Base-by-base conservation (phyloP, 1,284 basidiomycete genomes). In the Pseudozyma thailandica region DNA sequence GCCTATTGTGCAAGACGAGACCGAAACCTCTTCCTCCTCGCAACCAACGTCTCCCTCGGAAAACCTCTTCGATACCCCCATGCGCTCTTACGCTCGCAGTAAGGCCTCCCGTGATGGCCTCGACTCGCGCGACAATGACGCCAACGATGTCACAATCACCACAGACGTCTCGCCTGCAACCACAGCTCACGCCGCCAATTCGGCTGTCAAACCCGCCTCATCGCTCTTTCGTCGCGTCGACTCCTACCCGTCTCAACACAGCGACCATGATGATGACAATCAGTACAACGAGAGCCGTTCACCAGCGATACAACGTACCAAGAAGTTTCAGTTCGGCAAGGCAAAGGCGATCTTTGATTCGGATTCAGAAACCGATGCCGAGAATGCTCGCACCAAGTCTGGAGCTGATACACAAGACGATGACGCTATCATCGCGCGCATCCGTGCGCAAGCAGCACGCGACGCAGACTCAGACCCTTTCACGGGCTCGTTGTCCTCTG, bases 281-380 rank as follows among this genome's bases (percentile, higher is more conserved):
- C 30, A 26, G 15, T 30, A 47, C 23, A 47, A 28, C 43, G 27
- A 47, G 6, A 50, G 35, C n/a, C 47, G 33, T 7, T 66, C 63
- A 37, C 52, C 57, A 2, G 63, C 49, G 6, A 26, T 53, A 38
- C 23, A 52, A 6, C 63, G 63, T 23, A 35, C 43, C 6, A 64
- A 55, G 6, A 63, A 52, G 25, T 64, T 71, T 30, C 58, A 64
- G 15, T 33, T 71, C 15, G 68, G 68, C 7, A 39, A 37, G 15
- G 51, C 68, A 2, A 56, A 53, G 20, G 61, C 68, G 9, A 71
- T 71, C 49, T 70, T 48, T 38, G 68, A 71, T 31, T 71, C 68
- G 4, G 68, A 64, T 39, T 71, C 61, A 30, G 65, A 69, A 0
- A 44, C 21, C 37, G 64, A 65, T 13, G 27, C 41, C 5, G 43